Conservation (phyloP, 768 basidiomycete species). For the Polyporus arcularius region DNA sequence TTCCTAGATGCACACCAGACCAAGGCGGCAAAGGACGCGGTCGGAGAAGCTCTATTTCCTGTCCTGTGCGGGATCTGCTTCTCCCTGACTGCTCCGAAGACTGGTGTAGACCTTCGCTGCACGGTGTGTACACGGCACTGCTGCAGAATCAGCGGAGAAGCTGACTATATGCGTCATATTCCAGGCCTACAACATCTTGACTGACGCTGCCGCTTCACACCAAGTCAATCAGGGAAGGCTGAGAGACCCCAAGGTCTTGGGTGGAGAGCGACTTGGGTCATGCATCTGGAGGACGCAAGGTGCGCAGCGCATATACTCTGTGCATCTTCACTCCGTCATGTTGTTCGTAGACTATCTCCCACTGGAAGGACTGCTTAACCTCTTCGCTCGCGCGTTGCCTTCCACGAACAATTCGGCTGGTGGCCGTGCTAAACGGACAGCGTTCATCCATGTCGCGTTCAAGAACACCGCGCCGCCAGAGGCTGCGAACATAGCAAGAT, state of each 20-base stretch:
- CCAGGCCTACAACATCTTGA: conserved; percentile 56
- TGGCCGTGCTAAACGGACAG: conserved; percentile 38
- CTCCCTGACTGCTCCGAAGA: conserved; percentile 22
- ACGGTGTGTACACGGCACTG: conserved; percentile 18
- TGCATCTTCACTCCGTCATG: not conserved
- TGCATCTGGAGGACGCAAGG: conserved; percentile 52
- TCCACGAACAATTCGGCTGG: conserved; percentile 38
- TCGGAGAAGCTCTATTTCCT: conserved; percentile 32
- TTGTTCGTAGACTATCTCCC: conserved; percentile 50
- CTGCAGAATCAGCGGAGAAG: not conserved
- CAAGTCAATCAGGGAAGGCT: conserved; percentile 46
- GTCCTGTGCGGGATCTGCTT: conserved; percentile 43
- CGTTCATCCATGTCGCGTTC: conserved; percentile 57
- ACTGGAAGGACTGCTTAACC: conserved; percentile 55
- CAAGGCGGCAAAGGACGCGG: conserved; percentile 22
- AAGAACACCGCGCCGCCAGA: conserved; percentile 31
- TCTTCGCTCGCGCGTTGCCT: conserved; percentile 59
- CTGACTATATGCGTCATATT: conserved; percentile 7
- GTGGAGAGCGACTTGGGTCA: conserved; percentile 45
- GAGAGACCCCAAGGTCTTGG: conserved; percentile 44
- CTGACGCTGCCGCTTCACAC: conserved; percentile 46
- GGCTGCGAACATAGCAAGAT: conserved; percentile 37
- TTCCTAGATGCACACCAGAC: conserved; percentile 32
- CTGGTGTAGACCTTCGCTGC: conserved; percentile 32
- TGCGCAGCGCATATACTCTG: conserved; percentile 19